phyloP scores from a whole-genome alignment of 2,329 filamentous ascomycete genomes.

The Aspergillus sp. region DNA sequence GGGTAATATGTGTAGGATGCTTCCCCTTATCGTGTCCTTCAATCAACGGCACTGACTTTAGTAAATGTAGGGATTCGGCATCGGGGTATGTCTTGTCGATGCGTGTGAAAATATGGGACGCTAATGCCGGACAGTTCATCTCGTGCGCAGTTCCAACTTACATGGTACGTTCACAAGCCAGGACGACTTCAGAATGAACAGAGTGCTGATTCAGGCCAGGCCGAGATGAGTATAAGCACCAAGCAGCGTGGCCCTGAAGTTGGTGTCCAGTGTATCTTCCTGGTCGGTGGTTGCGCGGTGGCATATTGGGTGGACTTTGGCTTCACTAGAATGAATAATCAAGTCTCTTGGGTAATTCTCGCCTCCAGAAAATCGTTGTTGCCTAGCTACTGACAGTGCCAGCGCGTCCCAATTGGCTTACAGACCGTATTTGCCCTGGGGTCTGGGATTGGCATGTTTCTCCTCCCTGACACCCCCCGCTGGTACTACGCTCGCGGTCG shows the following conservation, averaged over 20 bases:
- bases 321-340: background rate
- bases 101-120: too few relatives aligned
- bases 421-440: background rate
- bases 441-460: background rate
- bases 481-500: conserved; percentile 4
- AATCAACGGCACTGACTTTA: too few relatives aligned
- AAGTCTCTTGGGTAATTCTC: background rate
- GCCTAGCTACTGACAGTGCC: background rate
- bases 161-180: background rate
- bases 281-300: background rate
- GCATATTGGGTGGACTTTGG: conserved; percentile 4
- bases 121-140: background rate
- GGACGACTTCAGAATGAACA: too few relatives aligned
- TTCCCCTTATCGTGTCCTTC: too few relatives aligned
- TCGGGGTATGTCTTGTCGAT: background rate
- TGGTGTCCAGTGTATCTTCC: background rate
- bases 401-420: background rate
- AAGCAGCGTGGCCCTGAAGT: background rate
- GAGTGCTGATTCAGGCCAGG: too few relatives aligned
- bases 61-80: background rate
- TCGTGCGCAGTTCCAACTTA: background rate
- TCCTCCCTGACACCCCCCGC: background rate
- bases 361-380: too few relatives aligned
- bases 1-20: background rate
- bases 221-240: conserved; percentile 1